A percentile compares a stretch with the other conserved stretches of the same genome.
These are phyloP conservation scores for Penicillium paneum DNA, from an alignment of 2,329 filamentous ascomycete genomes.

Conservation along the genomic window DNA sequence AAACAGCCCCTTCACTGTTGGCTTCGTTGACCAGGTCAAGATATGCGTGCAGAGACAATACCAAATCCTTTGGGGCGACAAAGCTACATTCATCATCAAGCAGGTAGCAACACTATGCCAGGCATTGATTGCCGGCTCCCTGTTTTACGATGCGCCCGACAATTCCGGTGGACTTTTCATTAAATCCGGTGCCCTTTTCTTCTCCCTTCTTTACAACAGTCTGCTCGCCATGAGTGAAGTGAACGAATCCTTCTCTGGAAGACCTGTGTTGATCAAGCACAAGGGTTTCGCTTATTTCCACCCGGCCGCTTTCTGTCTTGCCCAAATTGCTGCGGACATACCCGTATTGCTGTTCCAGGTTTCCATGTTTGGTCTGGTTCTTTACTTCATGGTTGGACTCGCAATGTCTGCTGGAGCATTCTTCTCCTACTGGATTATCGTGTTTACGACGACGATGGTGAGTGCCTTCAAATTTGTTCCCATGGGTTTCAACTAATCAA, in stretches of 20 bases:
- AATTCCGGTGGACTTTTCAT: constrained; percentile 61
- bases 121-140: constrained; percentile 61
- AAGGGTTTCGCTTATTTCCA: constrained; percentile 58
- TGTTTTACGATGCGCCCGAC: constrained; percentile 63
- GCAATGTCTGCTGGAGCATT: constrained; percentile 52
- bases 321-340: constrained; percentile 49
- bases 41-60: constrained; percentile 60
- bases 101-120: constrained; percentile 57
- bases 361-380: constrained; percentile 54
- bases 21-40: constrained; percentile 55
- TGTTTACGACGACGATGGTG: constrained; percentile 53
- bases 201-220: constrained; percentile 61
- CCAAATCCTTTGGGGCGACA: constrained; percentile 64
- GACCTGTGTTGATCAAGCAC: constrained; percentile 59
- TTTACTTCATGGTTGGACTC: constrained; percentile 64
- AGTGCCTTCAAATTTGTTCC: constrained; percentile 12
- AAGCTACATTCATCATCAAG: constrained; percentile 61
- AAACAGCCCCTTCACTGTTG: constrained; percentile 56
- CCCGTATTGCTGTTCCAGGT: constrained; percentile 60
- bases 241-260: constrained; percentile 58
- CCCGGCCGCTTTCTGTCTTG: constrained; percentile 47
- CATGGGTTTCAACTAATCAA: constrained; percentile 10
- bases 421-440: constrained; percentile 60
- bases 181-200: constrained; percentile 63
- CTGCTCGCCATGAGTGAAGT: constrained; percentile 66